Base-by-base conservation (phyloP, 2,329 filamentous ascomycete species). In the Cryoendolithus antarcticus region DNA sequence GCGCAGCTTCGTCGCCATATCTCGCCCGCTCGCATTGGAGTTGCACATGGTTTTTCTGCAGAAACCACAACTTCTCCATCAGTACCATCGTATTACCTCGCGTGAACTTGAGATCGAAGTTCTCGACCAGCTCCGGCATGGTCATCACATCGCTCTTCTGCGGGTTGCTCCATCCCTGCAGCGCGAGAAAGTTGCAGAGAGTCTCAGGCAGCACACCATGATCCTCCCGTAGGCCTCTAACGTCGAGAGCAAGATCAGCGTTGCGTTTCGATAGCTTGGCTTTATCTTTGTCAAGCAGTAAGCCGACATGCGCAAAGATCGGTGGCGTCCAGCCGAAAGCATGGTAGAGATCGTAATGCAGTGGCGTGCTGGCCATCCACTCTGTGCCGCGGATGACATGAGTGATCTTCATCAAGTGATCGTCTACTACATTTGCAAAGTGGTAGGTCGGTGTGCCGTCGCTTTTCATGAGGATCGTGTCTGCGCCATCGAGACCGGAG, bases 391-490 rank as follows among this genome's bases (percentile, higher is more conserved):
- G 79, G 42, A 98, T 83, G 10, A 98, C 91, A 60, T 96, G 89
- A 0, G 88, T 95, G 49, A 98, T 93, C 43, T 84, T 67, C 91
- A 98, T 98, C 44, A 82, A 68, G 59, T 95, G 85, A 55, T 98
- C 91, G 55, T 98, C 91, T 4, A 98, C 80, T 6, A 98, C 89
- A 55, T 96, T 98, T 4, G 91, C 91, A 44, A 98, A 80, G 60
- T 98, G 91, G 55, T 98, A 98, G 0, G 93, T 98, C 0, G 91
- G 91, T 47, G 82, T 82, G 0, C 86, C 88, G 57, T 98, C 91
- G 1, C 79, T 80, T 61, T 98, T 98, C 44, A 95, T 67, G 31
- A 98, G 68, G 44, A 98, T 83, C 11, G 86, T 89, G 54, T 96
- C 88, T 48, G 91, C 85, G 46, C 70, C 80, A 13, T 71, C 69